phyloP scores from a whole-genome alignment of 257 asterid genomes.

The Salvia splendens region DNA sequence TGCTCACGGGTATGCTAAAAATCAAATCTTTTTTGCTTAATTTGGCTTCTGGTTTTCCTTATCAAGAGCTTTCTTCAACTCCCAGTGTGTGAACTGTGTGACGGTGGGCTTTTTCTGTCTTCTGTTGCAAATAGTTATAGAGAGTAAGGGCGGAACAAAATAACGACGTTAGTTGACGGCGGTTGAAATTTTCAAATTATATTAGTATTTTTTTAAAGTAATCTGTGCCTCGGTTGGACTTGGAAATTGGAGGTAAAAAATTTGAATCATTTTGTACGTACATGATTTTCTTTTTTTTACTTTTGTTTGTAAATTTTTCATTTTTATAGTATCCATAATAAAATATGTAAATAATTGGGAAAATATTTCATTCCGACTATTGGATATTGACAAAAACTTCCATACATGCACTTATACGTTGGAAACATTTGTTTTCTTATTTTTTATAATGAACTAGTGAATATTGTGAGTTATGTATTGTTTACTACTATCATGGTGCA shows the following conservation, averaged over 20 bases:
- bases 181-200: constrained; percentile 43
- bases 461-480: no score
- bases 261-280: constrained; percentile 23
- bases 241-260: constrained; percentile 39
- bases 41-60: constrained; percentile 27
- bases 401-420: no score
- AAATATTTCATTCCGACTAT: no score
- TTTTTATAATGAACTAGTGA: no score
- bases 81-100: constrained; percentile 29
- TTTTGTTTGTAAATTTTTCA: neutral
- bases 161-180: constrained; percentile 59
- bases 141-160: constrained; percentile 24
- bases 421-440: neutral
- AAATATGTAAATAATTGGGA: no score
- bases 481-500: no score
- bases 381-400: no score
- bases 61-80: constrained; percentile 30
- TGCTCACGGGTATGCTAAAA: constrained; percentile 31
- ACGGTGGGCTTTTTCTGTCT: constrained; percentile 36
- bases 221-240: neutral
- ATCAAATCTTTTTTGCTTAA: constrained; percentile 16
- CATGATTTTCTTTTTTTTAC: neutral
- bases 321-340: no score
- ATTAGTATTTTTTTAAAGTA: constrained; percentile 24
- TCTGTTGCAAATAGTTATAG: constrained; percentile 47